Base-by-base conservation (phyloP, 306 rosid species). In the Prunus fruticosa region DNA sequence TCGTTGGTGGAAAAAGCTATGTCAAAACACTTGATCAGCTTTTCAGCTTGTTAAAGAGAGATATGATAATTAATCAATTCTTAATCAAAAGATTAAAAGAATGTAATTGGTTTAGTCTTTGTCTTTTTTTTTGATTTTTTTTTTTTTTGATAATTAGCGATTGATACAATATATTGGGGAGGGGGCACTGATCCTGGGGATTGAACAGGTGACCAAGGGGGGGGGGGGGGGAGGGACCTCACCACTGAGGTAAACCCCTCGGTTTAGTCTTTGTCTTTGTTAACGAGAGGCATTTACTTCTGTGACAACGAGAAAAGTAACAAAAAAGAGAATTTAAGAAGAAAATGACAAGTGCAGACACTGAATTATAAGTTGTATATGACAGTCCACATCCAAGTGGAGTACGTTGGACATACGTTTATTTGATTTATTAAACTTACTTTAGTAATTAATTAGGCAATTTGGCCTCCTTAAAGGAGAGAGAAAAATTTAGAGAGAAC, bases 1-100 rank as follows among this genome's bases (percentile, higher is more conserved):
- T 84, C 86, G 88, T 50, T 23, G 89, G 90, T 78, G 88, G 80
- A 79, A 83, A 86, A 79, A 76, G 78, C 90, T 62, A 88, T 82
- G 88, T 72, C 43, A 18, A 71, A 62, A 60, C 68, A 70, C 64
- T 77, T 72, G 22, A 47, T 62, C 15, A 53, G 3, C 80, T 67
- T 67, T 38, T 52, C 9, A 16, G 15, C n/a, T 70, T 30, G 18
- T 50, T 27, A 6, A 67, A 52, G 23, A 68, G 38, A 34, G 25
- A 68, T 49, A 67, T 56, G 46, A 43, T 27, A 25, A 71, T 78
- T 23, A 62, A 71, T 11, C 22, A 30, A 52, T 10, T 56, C 22
- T 23, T 41, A 72, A 23, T 43, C 3, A 28, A 1, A 19, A 38
- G 43, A 0, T 38, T 38, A 7, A 38, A 4, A 38, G 7, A 38